phyloP scores from a whole-genome alignment of 2,329 filamentous ascomycete genomes.

The Cercospora sp. region DNA sequence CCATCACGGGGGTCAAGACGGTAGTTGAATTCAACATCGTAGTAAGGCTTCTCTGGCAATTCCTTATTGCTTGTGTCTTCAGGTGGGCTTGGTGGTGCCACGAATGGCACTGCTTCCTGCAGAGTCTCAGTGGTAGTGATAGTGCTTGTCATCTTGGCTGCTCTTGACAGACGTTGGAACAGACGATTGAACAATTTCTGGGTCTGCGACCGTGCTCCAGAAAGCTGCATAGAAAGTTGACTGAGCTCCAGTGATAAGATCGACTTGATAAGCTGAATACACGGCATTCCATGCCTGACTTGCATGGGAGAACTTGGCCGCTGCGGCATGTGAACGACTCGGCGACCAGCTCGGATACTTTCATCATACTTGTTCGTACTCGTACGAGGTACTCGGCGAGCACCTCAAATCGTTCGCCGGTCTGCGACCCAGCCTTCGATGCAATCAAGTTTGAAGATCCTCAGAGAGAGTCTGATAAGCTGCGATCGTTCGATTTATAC shows the following conservation, averaged over 20 bases:
- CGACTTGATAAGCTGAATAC: background rate
- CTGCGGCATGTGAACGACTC: background rate
- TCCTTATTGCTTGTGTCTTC: background rate
- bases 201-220: background rate
- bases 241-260: background rate
- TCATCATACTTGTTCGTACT: background rate
- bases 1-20: conserved; percentile 17
- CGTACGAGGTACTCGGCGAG: background rate
- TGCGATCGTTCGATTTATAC: background rate
- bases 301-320: background rate
- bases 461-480: background rate
- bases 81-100: conserved; percentile 3
- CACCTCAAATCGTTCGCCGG: background rate
- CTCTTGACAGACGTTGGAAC: background rate
- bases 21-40: conserved; percentile 17
- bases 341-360: conserved; percentile 2
- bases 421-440: background rate
- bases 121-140: background rate
- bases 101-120: background rate
- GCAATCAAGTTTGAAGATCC: background rate
- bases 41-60: background rate
- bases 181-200: conserved; percentile 1
- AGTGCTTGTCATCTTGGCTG: conserved; percentile 4
- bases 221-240: background rate
- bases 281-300: background rate